Evolutionary conservation across 2,329 filamentous ascomycete genomes (phyloP), one percentile per base, ranked within the genome.

Genomic region (Zelopaecilomyces penicillatus): DNA sequence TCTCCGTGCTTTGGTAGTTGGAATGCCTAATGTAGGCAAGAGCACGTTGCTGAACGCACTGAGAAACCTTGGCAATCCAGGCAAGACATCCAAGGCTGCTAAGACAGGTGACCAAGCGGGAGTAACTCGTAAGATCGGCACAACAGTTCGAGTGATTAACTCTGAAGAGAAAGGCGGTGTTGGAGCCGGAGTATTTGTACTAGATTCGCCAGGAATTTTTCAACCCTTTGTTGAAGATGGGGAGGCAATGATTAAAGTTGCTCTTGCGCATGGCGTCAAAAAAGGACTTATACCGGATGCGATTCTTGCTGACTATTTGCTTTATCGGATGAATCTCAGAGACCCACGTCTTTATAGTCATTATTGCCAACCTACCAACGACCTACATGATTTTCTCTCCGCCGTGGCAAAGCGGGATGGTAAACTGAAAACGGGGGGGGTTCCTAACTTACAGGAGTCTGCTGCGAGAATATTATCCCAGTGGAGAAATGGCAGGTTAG

Each of bases 11-110:
- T 77, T 98, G 63, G 79, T 97, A 1, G 90, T 97, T 10, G 93
- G 93, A 44, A 96, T 98, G 90, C 93, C 93, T 32, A 98, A 98
- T 60, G 87, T 95, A 0, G 93, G 93, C 32, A 98, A 98, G 67
- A 95, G 87, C 39, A 89, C 90, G 1, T 73, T 98, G n/a, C 78
- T 98, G 36, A 98, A 98, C 63, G 78, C 82, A 11, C 75, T 97
- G 40, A 83, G 93, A 19, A 76, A 73, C 35, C 70, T 75, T 12
- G 87, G 88, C 35, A 75, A 60, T 1, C 58, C 60, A 40, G 73
- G 74, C 19, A 56, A 55, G 31, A 59, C 60, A 11, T 52, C 62
- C 29, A 94, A 91, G 61, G 90, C 82, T 1, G 87, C 90, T 33
- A 74, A 71, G 50, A 96, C 90, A 1, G 93, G 93, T 7, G 82